Conservation (phyloP, 2,329 filamentous ascomycete genomes). For the Pyrenochaeta sp. region DNA sequence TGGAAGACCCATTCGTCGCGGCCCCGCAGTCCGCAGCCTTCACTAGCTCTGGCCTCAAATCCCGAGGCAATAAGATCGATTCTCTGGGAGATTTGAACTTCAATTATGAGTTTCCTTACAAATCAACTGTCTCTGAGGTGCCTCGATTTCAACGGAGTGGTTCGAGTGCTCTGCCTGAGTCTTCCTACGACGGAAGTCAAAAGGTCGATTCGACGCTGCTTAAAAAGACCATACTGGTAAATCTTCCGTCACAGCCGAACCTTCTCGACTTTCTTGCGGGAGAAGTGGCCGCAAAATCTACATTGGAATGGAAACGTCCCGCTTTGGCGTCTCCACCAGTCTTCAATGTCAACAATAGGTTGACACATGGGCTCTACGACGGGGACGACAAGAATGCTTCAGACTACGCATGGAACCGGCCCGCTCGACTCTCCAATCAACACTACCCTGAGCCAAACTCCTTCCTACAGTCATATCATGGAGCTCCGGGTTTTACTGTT, state of each 20-base stretch:
- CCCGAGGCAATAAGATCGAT: neutral
- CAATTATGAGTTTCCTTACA: slow-evolving; percentile 34
- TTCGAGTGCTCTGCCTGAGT: slow-evolving; percentile 3
- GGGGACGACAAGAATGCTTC: too few relatives aligned
- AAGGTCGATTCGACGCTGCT: slow-evolving; percentile 14
- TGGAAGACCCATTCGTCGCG: slow-evolving; percentile 40
- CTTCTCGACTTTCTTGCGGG: slow-evolving; percentile 29
- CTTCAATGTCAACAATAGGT: too few relatives aligned
- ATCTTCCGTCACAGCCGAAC: slow-evolving; percentile 2
- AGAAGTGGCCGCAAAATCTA: slow-evolving; percentile 26
- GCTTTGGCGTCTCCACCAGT: too few relatives aligned
- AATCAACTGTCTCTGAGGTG: neutral
- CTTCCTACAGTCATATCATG: too few relatives aligned
- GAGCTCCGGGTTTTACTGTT: slow-evolving; percentile 26
- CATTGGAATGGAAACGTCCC: too few relatives aligned
- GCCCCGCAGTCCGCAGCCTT: neutral
- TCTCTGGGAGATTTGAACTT: slow-evolving; percentile 31
- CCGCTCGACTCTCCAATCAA: too few relatives aligned
- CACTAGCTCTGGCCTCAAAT: neutral
- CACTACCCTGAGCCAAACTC: too few relatives aligned
- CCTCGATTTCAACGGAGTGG: neutral
- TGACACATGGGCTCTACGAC: too few relatives aligned
- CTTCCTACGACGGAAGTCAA: slow-evolving; percentile 14
- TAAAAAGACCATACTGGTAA: slow-evolving; percentile 5
- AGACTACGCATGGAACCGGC: too few relatives aligned